Base-by-base conservation (phyloP, 192 early-diverging fungal genomes). In the Rhizoclosmatium globosum region DNA sequence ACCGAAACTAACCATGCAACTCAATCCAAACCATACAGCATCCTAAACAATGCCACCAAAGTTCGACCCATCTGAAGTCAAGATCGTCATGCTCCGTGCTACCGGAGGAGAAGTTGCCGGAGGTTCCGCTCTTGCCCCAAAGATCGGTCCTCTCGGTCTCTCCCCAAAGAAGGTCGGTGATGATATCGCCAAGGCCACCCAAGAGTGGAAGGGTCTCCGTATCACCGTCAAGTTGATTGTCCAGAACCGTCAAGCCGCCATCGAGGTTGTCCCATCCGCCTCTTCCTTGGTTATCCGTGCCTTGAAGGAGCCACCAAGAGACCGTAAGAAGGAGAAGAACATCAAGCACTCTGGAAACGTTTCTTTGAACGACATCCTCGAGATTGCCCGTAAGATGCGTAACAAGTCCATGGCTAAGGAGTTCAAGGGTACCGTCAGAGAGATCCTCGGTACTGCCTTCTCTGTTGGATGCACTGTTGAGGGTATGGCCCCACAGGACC, bases 271-370 rank as follows among this genome's bases (percentile, higher is more conserved):
- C 62, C 97, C 98, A 80, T 93, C 93, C 59, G 98, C 98, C 73
- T 97, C 95, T 44, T 95, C 98, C 78, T 91, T 99, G 71, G 94
- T 99, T 82, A 97, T 99, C 90, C 87, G 89, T 83, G 98, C 98
- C 79, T 89, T 99, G 60, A 98, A 98, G 93, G 98, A 99, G 90
- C 94, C 97, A 68, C 91, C 92, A 43, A 89, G 98, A 77, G 98
- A 99, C 88, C 90, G 92, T 87, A 99, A 99, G 94, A 99, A 99
- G 95, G 98, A 99, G 87, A 99, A 99, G 95, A 99, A 99, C 94
- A 96, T 99, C 87, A 92, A 96, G 89, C 97, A 99, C 92, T 90
- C 84, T 83, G 97, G 97, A 79, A 99, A 99, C 93, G 89, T 99
- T 83, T 88, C 94, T 69, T 83, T 99, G 48, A 93, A 98, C 85